Conservation (phyloP, 305 asterid species). For the Fraxinus ornus region DNA sequence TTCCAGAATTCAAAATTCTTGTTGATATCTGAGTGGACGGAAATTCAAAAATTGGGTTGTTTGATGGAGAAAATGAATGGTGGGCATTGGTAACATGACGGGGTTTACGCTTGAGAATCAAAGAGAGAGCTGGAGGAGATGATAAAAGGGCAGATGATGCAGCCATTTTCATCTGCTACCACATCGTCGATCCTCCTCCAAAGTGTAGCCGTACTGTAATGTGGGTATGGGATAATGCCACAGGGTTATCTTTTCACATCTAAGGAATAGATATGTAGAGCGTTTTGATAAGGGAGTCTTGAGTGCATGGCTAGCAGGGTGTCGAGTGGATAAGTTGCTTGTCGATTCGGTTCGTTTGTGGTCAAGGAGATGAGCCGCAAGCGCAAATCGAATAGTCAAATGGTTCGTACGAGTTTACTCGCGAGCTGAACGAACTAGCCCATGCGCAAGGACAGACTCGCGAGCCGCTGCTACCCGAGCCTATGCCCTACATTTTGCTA, state of each 20-base stretch:
- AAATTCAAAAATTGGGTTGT: constrained; percentile 10
- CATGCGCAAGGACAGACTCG: neutral
- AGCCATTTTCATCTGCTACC: constrained; percentile 32
- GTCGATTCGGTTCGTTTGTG: neutral
- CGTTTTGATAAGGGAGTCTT: neutral
- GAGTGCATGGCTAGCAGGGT: neutral
- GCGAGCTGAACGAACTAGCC: neutral
- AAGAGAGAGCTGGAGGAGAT: constrained; percentile 31
- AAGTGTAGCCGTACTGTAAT: neutral
- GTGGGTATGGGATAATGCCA: neutral
- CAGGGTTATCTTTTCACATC: neutral
- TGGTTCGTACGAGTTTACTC: neutral
- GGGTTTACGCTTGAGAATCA: constrained; percentile 26
- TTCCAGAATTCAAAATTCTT: constrained; percentile 3
- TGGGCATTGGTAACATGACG: constrained; percentile 2
- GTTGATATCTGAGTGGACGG: constrained; percentile 14
- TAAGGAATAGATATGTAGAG: neutral
- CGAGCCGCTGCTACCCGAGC: neutral
- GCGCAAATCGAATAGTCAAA: neutral
- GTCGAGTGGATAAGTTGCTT: neutral
- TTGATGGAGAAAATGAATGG: constrained; percentile 5
- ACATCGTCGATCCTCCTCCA: constrained; percentile 5
- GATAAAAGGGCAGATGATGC: constrained; percentile 31
- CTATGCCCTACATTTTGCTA: neutral
- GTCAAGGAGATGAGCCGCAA: neutral